phyloP scores from a whole-genome alignment of 139 green algal genomes.

The Pycnococcus provasolii region DNA sequence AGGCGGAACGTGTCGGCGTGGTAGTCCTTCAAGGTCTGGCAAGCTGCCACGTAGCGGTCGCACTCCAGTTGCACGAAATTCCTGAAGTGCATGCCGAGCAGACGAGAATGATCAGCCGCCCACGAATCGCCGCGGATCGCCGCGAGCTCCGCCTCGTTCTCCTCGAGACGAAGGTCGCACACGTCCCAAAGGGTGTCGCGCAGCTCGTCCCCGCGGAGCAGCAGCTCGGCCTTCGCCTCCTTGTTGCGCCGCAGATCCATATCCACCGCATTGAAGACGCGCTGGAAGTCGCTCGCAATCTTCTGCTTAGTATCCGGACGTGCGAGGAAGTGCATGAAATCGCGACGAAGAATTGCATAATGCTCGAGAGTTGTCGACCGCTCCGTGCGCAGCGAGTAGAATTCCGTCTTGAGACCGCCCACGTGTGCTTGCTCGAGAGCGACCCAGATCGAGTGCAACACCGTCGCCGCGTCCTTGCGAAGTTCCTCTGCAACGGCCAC shows the following conservation, averaged over 20 bases:
- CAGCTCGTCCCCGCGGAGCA: slow-evolving; percentile 60
- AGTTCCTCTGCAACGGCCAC: too few species aligned
- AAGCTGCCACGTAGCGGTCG: slow-evolving; percentile 31
- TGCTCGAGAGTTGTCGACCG: slow-evolving; percentile 32
- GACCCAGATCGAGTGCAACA: too few species aligned
- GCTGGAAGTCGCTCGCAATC: slow-evolving; percentile 21
- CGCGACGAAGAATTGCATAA: slow-evolving; percentile 30
- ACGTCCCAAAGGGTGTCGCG: slow-evolving; percentile 57
- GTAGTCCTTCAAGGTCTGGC: slow-evolving; percentile 30
- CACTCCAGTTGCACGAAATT: slow-evolving; percentile 32
- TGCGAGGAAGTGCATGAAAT: slow-evolving; percentile 18
- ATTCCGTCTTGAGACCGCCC: background rate
- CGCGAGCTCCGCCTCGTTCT: slow-evolving; percentile 37
- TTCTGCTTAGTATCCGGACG: slow-evolving; percentile 21
- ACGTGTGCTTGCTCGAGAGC: too few species aligned
- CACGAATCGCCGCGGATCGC: slow-evolving; percentile 30
- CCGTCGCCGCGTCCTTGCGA: too few species aligned
- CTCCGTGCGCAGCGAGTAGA: slow-evolving; percentile 36
- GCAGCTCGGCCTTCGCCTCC: slow-evolving; percentile 48
- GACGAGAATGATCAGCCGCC: slow-evolving; percentile 31
- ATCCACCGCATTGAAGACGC: slow-evolving; percentile 53
- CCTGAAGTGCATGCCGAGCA: slow-evolving; percentile 28
- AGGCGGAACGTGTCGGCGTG: background rate
- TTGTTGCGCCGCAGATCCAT: slow-evolving; percentile 37
- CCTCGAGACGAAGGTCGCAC: slow-evolving; percentile 51